phyloP scores from a whole-genome alignment of 495 filamentous ascomycete species.

The Xanthoparmelia taractica region DNA sequence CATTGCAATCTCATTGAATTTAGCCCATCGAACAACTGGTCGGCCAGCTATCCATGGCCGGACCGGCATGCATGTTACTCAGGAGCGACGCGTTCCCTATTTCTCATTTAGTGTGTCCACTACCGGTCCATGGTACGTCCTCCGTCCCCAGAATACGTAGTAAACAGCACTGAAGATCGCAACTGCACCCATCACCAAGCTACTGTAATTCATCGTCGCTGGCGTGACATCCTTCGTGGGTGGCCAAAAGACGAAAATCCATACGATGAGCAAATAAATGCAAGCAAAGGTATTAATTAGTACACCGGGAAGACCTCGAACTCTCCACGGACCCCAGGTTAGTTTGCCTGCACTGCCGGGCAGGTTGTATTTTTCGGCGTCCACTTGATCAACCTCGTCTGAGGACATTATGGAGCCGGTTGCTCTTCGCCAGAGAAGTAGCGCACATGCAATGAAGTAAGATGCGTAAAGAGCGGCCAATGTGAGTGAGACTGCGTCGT shows the following conservation, averaged over 20 bases:
- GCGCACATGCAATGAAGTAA: constrained; percentile 31
- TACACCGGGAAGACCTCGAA: constrained; percentile 21
- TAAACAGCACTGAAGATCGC: constrained; percentile 16
- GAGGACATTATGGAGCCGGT: not conserved
- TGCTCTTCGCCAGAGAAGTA: constrained; percentile 15
- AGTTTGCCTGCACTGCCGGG: constrained; percentile 18
- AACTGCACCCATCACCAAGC: constrained; percentile 28
- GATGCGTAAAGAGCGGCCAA: constrained; percentile 30
- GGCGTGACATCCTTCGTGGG: constrained; percentile 24
- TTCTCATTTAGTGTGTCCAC: not conserved
- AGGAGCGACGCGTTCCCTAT: not conserved
- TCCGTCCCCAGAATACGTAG: constrained; percentile 3
- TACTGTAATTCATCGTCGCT: constrained; percentile 32
- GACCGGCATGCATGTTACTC: too few species aligned
- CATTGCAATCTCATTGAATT: too few species aligned
- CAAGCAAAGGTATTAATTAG: constrained; percentile 28
- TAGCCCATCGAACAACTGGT: too few species aligned
- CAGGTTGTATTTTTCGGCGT: constrained; percentile 24
- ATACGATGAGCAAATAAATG: constrained; percentile 28
- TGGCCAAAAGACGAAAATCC: constrained; percentile 31
- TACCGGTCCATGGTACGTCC: constrained; percentile 4
- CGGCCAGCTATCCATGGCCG: too few species aligned
- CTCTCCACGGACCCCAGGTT: constrained; percentile 26
- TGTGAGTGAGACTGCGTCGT: constrained; percentile 39
- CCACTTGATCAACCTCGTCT: not conserved